Evolutionary conservation across 441 rosid species (phyloP), one percentile per base, ranked within the genome.

Genomic region (Breynia disticha): DNA sequence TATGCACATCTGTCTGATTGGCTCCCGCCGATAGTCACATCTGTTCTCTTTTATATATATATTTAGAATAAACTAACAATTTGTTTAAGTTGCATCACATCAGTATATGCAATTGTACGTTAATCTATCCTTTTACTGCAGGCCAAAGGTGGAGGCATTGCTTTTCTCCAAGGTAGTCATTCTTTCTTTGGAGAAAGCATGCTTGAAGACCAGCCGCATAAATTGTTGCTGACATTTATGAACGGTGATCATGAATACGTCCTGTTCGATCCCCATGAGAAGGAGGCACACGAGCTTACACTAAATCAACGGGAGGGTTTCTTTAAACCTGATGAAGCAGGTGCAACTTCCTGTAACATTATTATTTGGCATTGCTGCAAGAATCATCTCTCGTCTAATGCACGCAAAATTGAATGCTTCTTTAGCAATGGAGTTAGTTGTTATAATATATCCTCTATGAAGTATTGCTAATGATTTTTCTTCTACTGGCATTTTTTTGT

Each of bases 221-320:
- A 63, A 55, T 18, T 57, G 42, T 64, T 79, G 67, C 83, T 94
- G 51, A 95, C 79, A 20, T 94, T 72, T 54, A 57, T 94, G 54
- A 87, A 87, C 63, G 78, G 87, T 44, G 77, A 87, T 73, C 97
- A 79, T 51, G 99, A 94, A 69, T 94, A 86, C 65, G 82, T 80
- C 50, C 72, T 94, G 42, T 87, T 87, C 55, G 82, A 94, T 52
- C 95, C 94, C 8, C 62, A 67, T 55, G 73, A 73, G 12, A 81
- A 75, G 59, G 83, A 79, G 60, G 64, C 71, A 21, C 72, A 45
- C 1, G 89, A 89, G 73, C 75, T 62, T 50, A 62, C 77, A 17
- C 51, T 74, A 55, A 41, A 49, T 52, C 76, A 32, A 35, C 61
- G 19, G 15, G 62, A 68, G 48, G 67, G 64, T 55, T 57, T 42